phyloP scores from a whole-genome alignment of 2,329 filamentous ascomycete genomes.

The Alternaria sp. region DNA sequence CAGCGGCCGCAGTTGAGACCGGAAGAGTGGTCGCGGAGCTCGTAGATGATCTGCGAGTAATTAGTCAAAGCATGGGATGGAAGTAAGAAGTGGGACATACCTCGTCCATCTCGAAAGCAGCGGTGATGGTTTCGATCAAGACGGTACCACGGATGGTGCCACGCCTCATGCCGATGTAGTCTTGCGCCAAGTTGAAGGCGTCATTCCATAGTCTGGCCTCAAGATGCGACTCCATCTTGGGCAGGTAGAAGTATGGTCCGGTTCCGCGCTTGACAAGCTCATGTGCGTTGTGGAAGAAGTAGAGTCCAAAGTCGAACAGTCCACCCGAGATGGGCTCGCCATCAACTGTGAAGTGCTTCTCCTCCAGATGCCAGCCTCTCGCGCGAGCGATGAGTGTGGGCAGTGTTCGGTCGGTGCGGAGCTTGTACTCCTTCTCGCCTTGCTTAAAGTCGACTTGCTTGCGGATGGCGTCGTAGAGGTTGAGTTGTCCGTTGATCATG shows the following conservation, averaged over 20 bases:
- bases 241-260: constrained; percentile 97
- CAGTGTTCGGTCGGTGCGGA: constrained; percentile 84
- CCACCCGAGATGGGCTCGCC: constrained; percentile 92
- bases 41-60: constrained; percentile 82
- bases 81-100: constrained; percentile 34
- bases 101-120: constrained; percentile 99
- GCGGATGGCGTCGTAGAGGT: constrained; percentile 95
- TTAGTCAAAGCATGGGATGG: constrained; percentile 18
- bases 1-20: constrained; percentile 98
- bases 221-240: constrained; percentile 97
- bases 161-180: constrained; percentile 86
- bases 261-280: constrained; percentile 84
- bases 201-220: constrained; percentile 99
- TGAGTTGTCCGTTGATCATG: constrained; percentile 98
- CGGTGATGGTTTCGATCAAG: constrained; percentile 96
- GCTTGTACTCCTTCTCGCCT: constrained; percentile 95
- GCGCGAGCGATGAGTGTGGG: constrained; percentile 94
- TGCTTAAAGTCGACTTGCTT: constrained; percentile 96
- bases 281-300: constrained; percentile 98
- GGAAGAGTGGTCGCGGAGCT: constrained; percentile 93
- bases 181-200: constrained; percentile 93
- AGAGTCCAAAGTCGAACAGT: constrained; percentile 96
- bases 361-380: constrained; percentile 96
- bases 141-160: constrained; percentile 96
- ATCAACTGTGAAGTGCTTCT: constrained; percentile 97